phyloP scores from a whole-genome alignment of 2,329 filamentous ascomycete species.

The Lasiodiplodia citricola region DNA sequence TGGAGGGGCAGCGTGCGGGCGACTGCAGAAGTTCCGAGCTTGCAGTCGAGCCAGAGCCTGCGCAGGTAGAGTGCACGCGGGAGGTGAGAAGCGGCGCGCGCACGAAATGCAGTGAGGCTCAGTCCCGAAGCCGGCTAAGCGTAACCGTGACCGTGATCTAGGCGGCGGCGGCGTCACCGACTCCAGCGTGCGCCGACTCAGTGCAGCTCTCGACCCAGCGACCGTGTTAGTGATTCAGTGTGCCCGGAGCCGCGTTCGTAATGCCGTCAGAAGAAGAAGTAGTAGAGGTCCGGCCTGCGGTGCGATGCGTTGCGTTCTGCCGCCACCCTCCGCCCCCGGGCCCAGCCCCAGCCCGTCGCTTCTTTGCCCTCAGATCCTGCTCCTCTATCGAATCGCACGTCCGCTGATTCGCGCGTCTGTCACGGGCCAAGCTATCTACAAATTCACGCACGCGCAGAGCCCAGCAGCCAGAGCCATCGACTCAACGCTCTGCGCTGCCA shows the following conservation, averaged over 20 bases:
- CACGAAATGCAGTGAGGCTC: slow-evolving; percentile 27
- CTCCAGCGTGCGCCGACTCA: slow-evolving; percentile 15
- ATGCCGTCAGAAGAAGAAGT: slow-evolving; percentile 21
- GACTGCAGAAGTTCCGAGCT: slow-evolving; percentile 11
- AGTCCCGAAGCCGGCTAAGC: slow-evolving; percentile 28
- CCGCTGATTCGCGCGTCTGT: slow-evolving; percentile 48
- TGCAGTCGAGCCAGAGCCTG: slow-evolving; percentile 23
- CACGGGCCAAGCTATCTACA: slow-evolving; percentile 27
- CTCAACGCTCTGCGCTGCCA: not conserved
- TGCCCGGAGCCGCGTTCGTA: slow-evolving; percentile 3
- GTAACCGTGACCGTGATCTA: slow-evolving; percentile 24
- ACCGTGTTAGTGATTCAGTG: not conserved
- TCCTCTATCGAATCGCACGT: slow-evolving; percentile 60
- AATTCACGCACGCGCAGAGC: slow-evolving; percentile 22
- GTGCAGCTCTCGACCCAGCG: not conserved
- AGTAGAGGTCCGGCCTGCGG: slow-evolving; percentile 6
- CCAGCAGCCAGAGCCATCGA: slow-evolving; percentile 2
- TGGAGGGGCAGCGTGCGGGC: slow-evolving; percentile 12
- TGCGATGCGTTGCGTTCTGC: slow-evolving; percentile 22
- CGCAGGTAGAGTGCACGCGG: slow-evolving; percentile 17
- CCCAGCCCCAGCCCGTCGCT: slow-evolving; percentile 5
- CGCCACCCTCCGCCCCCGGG: slow-evolving; percentile 22
- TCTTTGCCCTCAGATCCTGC: slow-evolving; percentile 48
- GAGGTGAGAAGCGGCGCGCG: slow-evolving; percentile 25
- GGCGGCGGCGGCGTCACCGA: slow-evolving; percentile 24